These are phyloP conservation scores for Pelargonium fulgidum DNA, from an alignment of 441 rosid genomes.

Conservation along the genomic window DNA sequence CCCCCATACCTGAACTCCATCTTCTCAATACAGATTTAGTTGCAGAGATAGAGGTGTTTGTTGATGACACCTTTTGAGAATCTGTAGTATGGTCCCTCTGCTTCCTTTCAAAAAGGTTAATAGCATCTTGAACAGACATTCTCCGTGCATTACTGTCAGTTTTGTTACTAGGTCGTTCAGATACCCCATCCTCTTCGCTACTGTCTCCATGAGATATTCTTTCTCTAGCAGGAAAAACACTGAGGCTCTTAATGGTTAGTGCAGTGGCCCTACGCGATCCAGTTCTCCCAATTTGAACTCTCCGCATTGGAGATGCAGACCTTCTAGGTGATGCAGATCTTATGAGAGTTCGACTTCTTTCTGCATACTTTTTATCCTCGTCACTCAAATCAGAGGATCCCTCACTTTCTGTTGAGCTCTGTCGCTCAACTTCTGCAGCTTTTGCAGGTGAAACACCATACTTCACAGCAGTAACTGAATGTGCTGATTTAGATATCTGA, in stretches of 20 bases:
- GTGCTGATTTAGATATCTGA: constrained; percentile 29
- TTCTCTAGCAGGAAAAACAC: constrained; percentile 43
- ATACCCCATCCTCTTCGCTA: constrained; percentile 40
- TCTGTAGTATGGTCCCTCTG: constrained; percentile 42
- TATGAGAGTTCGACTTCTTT: constrained; percentile 47
- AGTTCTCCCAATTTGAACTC: constrained; percentile 57
- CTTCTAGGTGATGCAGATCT: constrained; percentile 57
- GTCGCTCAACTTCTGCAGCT: constrained; percentile 56
- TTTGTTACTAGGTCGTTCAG: constrained; percentile 34
- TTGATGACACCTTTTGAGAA: constrained; percentile 31
- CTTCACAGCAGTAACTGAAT: constrained; percentile 35
- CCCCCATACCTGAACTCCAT: constrained; percentile 59
- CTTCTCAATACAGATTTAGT: constrained; percentile 56
- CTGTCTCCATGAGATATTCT: constrained; percentile 31
- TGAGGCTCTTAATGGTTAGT: constrained; percentile 54
- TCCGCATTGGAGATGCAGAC: constrained; percentile 73
- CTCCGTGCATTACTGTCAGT: constrained; percentile 34
- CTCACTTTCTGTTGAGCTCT: constrained; percentile 43
- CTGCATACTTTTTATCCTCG: constrained; percentile 34
- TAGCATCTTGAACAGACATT: constrained; percentile 63
- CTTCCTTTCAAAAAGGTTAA: constrained; percentile 58
- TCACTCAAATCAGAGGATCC: constrained; percentile 39
- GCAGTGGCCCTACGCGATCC: constrained; percentile 54
- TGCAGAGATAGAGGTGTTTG: constrained; percentile 29
- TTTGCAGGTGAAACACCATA: constrained; percentile 60